Evolutionary conservation across 1,284 basidiomycete genomes (phyloP), one percentile per base, ranked within the genome.

Genomic region (Papiliotrema terrestris): DNA sequence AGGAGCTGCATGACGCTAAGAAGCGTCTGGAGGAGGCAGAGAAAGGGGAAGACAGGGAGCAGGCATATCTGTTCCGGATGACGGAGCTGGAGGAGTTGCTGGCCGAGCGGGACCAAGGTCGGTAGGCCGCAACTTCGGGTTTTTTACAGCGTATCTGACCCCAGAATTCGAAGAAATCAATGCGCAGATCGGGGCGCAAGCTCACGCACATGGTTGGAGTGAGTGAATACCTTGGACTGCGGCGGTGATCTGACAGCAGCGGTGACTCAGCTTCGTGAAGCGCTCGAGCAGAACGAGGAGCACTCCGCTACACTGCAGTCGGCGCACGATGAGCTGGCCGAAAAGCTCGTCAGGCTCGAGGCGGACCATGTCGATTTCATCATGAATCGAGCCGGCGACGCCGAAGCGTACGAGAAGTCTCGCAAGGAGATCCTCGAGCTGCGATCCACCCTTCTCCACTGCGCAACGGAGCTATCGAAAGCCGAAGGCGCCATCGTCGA

Each of bases 211-310:
- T 19, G 22, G 36, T 19, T 3, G 8, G 20, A 25, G 50, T 49
- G 45, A 41, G 39, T 42, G 8, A 17, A 14, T 3, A 29, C 19
- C 43, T n/a, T 29, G 26, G 22, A 37, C 22, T 26, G 2, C 36
- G 37, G 37, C 23, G n/a, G 26, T 13, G 29, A 35, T 29, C 42
- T 58, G 37, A 29, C 35, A 15, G 13, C 43, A 68, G 66, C 61
- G 5, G 35, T 68, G 11, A 48, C 46, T 14, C 57, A 66, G 47
- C 57, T 66, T 13, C 56, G 55, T n/a, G 53, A 52, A 22, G 60
- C 62, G 2, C 53, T 68, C 37, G 41, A 47, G 14, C 62, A 63
- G 43, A 66, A 67, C 53, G 66, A 69, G 52, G 57, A 59, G 8
- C 53, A 52, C 38, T 61, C 63, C 39, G 62, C 65, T 17, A 50